phyloP scores from a whole-genome alignment of 2,329 filamentous ascomycete genomes.

The Phialemonium atrogriseum region DNA sequence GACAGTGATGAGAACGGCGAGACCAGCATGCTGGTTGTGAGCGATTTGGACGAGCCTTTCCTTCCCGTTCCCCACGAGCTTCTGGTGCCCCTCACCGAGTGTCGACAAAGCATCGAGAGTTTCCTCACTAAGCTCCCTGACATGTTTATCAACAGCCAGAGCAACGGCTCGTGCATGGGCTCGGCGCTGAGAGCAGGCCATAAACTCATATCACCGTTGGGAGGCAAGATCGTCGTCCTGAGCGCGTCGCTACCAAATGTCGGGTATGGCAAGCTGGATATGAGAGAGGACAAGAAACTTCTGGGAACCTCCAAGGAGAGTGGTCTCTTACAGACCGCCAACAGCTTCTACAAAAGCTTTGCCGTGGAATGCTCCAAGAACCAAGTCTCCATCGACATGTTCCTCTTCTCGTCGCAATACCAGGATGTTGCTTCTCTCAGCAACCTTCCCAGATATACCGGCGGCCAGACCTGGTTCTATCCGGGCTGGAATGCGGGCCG shows the following conservation, averaged over 20 bases:
- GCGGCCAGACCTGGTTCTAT: slow-evolving; percentile 97
- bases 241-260: slow-evolving; percentile 85
- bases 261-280: slow-evolving; percentile 81
- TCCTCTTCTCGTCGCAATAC: slow-evolving; percentile 90
- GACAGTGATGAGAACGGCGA: slow-evolving; percentile 80
- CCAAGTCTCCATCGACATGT: slow-evolving; percentile 98
- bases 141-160: slow-evolving; percentile 96
- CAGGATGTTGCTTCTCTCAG: slow-evolving; percentile 95
- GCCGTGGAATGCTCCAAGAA: slow-evolving; percentile 98
- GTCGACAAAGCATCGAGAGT: slow-evolving; percentile 80
- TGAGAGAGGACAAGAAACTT: slow-evolving; percentile 93
- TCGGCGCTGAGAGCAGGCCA: slow-evolving; percentile 87
- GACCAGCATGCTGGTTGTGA: slow-evolving; percentile 86
- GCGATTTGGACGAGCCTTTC: slow-evolving; percentile 93
- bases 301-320: slow-evolving; percentile 91
- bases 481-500: slow-evolving; percentile 94
- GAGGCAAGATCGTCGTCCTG: slow-evolving; percentile 89
- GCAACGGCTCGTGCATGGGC: slow-evolving; percentile 85
- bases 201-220: slow-evolving; percentile 88
- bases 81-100: slow-evolving; percentile 80
- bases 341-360: slow-evolving; percentile 98
- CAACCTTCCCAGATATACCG: slow-evolving; percentile 91
- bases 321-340: slow-evolving; percentile 78
- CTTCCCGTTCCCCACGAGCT: slow-evolving; percentile 88
- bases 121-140: slow-evolving; percentile 86